Evolutionary conservation across 441 rosid species (phyloP).

Genomic region (Pelargonium fulgidum): DNA sequence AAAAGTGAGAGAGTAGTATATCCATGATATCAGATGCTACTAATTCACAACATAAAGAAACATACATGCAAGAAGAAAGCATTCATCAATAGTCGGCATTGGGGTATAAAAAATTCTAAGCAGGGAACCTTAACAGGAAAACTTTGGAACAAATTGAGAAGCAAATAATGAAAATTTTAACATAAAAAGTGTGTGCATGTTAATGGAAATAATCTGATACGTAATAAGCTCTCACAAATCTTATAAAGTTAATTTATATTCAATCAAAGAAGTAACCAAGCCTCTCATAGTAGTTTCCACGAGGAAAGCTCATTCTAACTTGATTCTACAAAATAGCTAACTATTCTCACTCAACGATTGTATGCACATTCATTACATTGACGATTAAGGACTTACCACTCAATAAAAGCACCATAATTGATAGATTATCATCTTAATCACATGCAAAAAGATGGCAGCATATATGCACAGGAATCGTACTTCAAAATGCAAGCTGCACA

Average conservation of each 20-base stretch:
- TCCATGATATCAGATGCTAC: too few relatives aligned
- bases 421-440: not conserved
- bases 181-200: not conserved
- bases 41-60: too few relatives aligned
- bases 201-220: not conserved
- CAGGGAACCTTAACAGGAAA: too few relatives aligned
- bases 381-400: not conserved
- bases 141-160: not conserved
- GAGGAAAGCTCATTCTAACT: not conserved
- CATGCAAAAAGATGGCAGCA: not conserved
- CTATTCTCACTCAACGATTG: not conserved
- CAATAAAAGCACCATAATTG: not conserved
- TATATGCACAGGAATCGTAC: not conserved
- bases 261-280: not conserved
- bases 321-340: not conserved
- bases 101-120: too few relatives aligned
- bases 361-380: not conserved
- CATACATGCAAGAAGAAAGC: too few relatives aligned
- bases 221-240: not conserved
- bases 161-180: not conserved
- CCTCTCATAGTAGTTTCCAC: not conserved
- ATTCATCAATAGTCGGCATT: too few relatives aligned
- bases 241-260: not conserved
- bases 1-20: too few relatives aligned
- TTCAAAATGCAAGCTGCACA: not conserved